Percentiles rank a stretch among this genome's conserved stretches.
These are phyloP conservation scores for Syncephalastrum racemosum DNA, from an alignment of 371 early-diverging fungal species.

Conservation along the genomic window DNA sequence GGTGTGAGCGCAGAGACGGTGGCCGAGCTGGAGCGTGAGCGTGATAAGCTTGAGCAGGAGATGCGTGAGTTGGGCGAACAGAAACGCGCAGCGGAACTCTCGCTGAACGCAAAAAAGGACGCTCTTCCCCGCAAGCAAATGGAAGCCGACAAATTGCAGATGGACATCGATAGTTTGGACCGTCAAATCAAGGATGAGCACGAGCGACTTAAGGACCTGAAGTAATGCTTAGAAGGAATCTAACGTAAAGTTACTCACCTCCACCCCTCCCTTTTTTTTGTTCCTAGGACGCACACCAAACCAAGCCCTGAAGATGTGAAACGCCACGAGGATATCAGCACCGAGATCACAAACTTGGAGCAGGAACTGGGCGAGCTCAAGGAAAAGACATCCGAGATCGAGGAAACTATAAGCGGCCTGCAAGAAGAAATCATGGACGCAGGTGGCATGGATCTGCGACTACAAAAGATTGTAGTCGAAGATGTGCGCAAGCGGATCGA, in stretches of 20 bases:
- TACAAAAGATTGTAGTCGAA: slow-evolving; percentile 87
- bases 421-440: slow-evolving; percentile 89
- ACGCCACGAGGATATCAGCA: slow-evolving; percentile 32
- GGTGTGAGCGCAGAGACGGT: slow-evolving; percentile 61
- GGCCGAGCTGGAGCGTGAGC: slow-evolving; percentile 55
- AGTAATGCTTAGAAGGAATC: slow-evolving; percentile 26
- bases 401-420: slow-evolving; percentile 67
- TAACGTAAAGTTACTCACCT: background rate
- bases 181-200: slow-evolving; percentile 65
- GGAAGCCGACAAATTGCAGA: slow-evolving; percentile 68
- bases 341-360: slow-evolving; percentile 40
- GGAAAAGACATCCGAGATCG: slow-evolving; percentile 45
- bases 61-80: slow-evolving; percentile 50
- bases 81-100: slow-evolving; percentile 51
- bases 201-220: slow-evolving; percentile 52
- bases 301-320: slow-evolving; percentile 53
- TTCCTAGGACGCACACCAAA: slow-evolving; percentile 32
- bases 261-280: background rate
- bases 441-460: slow-evolving; percentile 84
- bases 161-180: slow-evolving; percentile 69
- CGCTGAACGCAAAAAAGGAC: slow-evolving; percentile 52
- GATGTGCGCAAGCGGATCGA: slow-evolving; percentile 79
- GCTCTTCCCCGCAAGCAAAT: slow-evolving; percentile 67
- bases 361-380: slow-evolving; percentile 36
- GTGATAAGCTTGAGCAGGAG: slow-evolving; percentile 59